Evolutionary conservation across 2,329 filamentous ascomycete species (phyloP), one percentile per base, ranked within the genome.

Genomic region (Talaromyces sp.): DNA sequence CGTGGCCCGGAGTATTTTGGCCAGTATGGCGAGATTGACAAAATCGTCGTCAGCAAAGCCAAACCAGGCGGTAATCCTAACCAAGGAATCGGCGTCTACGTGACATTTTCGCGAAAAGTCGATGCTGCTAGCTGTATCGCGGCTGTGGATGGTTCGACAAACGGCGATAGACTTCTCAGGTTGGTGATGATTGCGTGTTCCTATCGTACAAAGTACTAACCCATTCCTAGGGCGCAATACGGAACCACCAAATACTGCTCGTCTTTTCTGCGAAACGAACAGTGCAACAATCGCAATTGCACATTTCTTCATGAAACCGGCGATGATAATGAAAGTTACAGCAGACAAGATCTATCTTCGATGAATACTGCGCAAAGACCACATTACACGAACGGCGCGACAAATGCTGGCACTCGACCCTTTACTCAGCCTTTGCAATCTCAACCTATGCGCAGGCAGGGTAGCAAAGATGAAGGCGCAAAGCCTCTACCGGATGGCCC

Each of bases 191-290:
- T 43, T 27, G 22, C 6, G 8, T 41, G 31, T 47, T 6, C 37
- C 24, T 3, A 31, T 54, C 3, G 56, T 31, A 8, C 19, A 24
- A 37, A 19, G 7, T 60, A 27, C 61, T 63, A 57, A 63, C 65
- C 65, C 69, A 62, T 5, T 39, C 33, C 62, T 65, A 86, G 88
- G 70, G 88, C 88, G 13, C 88, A 90, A 75, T 89, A 89, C 69
- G 95, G 95, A 27, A 99, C 95, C 0, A 99, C 95, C 4, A 99
- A 99, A 76, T 99, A 99, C 78, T 99, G 95, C 77, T 99, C 95
- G 0, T 94, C 95, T 3, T 99, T 96, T 83, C 84, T 99, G 19
- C 90, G 96, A 65, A 93, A 96, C 70, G 95, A 99, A 78, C 90
- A 89, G 69, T 99, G 95, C 79, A 93, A 91, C 64, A 99, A 99